Evolutionary conservation across 2,329 filamentous ascomycete genomes (phyloP).

Genomic region (Penicillium digitatum): DNA sequence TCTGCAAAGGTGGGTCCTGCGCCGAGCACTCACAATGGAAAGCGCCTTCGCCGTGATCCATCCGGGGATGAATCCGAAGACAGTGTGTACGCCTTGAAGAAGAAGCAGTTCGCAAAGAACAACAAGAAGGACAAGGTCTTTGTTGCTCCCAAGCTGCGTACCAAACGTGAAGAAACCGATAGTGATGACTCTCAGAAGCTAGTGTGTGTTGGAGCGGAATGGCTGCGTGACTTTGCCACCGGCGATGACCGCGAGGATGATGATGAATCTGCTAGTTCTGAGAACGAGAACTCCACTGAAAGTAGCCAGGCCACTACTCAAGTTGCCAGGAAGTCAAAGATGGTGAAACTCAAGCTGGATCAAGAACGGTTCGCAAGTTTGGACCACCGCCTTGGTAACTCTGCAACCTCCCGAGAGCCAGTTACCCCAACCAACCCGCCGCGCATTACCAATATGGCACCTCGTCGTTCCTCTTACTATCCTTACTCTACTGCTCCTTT

Average conservation of each 20-base stretch:
- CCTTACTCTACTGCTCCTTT: not conserved
- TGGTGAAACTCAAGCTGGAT: not conserved
- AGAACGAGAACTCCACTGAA: not conserved
- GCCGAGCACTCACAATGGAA: not conserved
- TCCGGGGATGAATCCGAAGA: not conserved
- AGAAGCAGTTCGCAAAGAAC: not conserved
- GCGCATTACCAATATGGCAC: not conserved
- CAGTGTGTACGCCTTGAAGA: not conserved
- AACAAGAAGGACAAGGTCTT: not conserved
- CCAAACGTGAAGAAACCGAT: not conserved
- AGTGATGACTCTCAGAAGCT: not conserved
- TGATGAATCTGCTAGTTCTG: not conserved
- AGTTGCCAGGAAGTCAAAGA: not conserved
- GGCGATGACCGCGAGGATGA: not conserved
- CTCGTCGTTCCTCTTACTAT: not conserved
- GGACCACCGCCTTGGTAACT: not conserved
- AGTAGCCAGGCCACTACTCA: not conserved
- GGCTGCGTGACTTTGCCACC: not conserved
- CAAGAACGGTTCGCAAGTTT: not conserved
- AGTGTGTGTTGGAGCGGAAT: constrained; percentile 14
- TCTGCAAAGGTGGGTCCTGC: not conserved
- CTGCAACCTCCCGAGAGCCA: not conserved
- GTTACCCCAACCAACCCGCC: not conserved
- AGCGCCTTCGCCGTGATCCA: not conserved
- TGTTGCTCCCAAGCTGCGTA: not conserved